phyloP scores from a whole-genome alignment of 495 filamentous ascomycete genomes.

The Bryoglossum gracile region DNA sequence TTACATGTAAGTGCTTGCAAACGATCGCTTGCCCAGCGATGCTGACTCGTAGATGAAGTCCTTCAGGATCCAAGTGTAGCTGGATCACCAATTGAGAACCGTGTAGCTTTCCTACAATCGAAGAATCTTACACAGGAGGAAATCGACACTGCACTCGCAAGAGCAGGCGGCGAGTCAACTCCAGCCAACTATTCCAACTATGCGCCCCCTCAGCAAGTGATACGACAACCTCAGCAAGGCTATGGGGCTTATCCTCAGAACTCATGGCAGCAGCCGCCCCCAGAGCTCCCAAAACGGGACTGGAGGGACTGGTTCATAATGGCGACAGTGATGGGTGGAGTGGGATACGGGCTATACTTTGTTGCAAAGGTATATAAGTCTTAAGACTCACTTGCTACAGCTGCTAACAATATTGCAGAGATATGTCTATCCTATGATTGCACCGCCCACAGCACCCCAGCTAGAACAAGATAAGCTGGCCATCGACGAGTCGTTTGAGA shows the following conservation, averaged over 20 bases:
- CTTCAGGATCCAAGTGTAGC: slow-evolving; percentile 88
- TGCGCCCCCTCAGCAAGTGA: slow-evolving; percentile 41
- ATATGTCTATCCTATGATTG: slow-evolving; percentile 83
- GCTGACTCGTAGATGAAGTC: slow-evolving; percentile 44
- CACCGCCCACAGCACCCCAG: slow-evolving; percentile 87
- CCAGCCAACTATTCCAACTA: slow-evolving; percentile 39
- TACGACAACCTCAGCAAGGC: slow-evolving; percentile 45
- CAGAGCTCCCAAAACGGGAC: slow-evolving; percentile 71
- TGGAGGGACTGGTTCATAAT: slow-evolving; percentile 99
- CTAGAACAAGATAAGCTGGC: slow-evolving; percentile 86
- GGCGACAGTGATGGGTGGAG: slow-evolving; percentile 82
- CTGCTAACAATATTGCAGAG: slow-evolving; percentile 45
- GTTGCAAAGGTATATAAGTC: slow-evolving; percentile 62
- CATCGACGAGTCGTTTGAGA: slow-evolving; percentile 86
- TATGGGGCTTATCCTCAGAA: slow-evolving; percentile 60
- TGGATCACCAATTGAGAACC: slow-evolving; percentile 85
- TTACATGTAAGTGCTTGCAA: slow-evolving; percentile 36
- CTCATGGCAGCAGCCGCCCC: slow-evolving; percentile 63
- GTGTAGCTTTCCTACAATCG: slow-evolving; percentile 85
- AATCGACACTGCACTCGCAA: slow-evolving; percentile 73
- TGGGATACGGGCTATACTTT: slow-evolving; percentile 79
- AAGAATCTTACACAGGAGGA: slow-evolving; percentile 98
- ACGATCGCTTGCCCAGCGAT: slow-evolving; percentile 16
- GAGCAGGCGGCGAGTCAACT: slow-evolving; percentile 53
- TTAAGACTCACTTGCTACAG: background rate